A percentile compares a stretch with the other conserved stretches of the same genome.
Evolutionary conservation across 345 rosid species (phyloP).

Genomic region (Diplotaxis tenuifolia): DNA sequence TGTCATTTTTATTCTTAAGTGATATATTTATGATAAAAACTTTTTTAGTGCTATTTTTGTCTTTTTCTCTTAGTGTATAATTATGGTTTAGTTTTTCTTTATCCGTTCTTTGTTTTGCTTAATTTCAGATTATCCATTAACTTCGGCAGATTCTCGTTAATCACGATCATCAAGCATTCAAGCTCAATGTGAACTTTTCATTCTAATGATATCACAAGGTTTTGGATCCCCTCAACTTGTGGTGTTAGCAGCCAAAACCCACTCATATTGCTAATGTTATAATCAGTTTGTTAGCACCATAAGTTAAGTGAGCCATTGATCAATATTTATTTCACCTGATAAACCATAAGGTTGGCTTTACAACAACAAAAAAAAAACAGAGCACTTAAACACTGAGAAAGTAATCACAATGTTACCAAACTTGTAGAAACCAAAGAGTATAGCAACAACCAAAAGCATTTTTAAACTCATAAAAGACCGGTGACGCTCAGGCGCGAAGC

Average conservation of each 20-base stretch:
- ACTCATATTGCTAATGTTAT: neutral
- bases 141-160: neutral
- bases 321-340: neutral
- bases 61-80: too few species aligned
- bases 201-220: neutral
- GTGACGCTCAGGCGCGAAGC: conserved; percentile 34
- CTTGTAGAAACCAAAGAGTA: neutral
- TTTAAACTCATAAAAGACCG: neutral
- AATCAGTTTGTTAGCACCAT: neutral
- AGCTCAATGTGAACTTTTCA: neutral
- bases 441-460: neutral
- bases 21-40: too few species aligned
- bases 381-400: too few species aligned
- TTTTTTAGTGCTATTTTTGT: too few species aligned
- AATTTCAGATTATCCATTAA: neutral
- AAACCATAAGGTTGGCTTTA: neutral
- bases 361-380: neutral
- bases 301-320: neutral
- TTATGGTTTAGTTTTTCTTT: too few species aligned
- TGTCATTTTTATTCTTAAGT: too few species aligned
- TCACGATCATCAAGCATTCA: neutral
- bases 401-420: too few species aligned
- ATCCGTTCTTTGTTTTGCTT: too few species aligned
- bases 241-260: neutral
- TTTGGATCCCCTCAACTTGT: neutral